Percentiles rank a stretch among this genome's conserved stretches.
phyloP scores from a whole-genome alignment of 1,139 yeast species.

The Casaregolazyma suthepensis region DNA sequence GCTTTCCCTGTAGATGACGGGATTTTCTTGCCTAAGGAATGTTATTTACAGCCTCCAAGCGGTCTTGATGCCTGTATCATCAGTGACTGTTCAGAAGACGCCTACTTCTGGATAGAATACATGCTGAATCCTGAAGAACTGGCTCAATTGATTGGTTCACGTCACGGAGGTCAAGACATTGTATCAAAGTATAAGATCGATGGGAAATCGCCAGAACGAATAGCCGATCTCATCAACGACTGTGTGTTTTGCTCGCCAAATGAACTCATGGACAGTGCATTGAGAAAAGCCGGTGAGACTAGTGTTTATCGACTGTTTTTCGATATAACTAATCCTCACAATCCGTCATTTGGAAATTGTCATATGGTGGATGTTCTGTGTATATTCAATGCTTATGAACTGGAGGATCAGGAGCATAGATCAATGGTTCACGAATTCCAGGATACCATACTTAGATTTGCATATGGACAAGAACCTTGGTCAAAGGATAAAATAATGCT shows the following conservation, averaged over 20 bases:
- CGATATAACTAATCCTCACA: conserved; percentile 26
- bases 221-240: conserved; percentile 18
- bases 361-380: conserved; percentile 30
- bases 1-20: conserved; percentile 22
- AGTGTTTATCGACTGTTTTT: conserved; percentile 25
- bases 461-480: conserved; percentile 25
- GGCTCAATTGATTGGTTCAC: conserved; percentile 1
- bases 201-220: conserved; percentile 5
- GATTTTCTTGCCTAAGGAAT: conserved; percentile 14
- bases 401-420: conserved; percentile 13
- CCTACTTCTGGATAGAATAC: conserved; percentile 22
- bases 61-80: conserved; percentile 16
- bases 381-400: conserved; percentile 22
- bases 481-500: conserved; percentile 8
- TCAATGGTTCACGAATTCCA: conserved; percentile 19
- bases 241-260: conserved; percentile 17
- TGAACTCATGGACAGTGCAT: conserved; percentile 12
- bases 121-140: conserved; percentile 5
- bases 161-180: conserved; percentile 10
- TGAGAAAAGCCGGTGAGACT: conserved; percentile 11
- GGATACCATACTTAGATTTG: conserved; percentile 21
- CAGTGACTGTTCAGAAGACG: conserved; percentile 24
- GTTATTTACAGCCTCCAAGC: conserved; percentile 7
- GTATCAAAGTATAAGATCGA: conserved; percentile 10
- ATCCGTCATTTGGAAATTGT: conserved; percentile 23